Evolutionary conservation across 2,329 filamentous ascomycete species (phyloP).

Genomic region (Pestalotiopsis sp.): DNA sequence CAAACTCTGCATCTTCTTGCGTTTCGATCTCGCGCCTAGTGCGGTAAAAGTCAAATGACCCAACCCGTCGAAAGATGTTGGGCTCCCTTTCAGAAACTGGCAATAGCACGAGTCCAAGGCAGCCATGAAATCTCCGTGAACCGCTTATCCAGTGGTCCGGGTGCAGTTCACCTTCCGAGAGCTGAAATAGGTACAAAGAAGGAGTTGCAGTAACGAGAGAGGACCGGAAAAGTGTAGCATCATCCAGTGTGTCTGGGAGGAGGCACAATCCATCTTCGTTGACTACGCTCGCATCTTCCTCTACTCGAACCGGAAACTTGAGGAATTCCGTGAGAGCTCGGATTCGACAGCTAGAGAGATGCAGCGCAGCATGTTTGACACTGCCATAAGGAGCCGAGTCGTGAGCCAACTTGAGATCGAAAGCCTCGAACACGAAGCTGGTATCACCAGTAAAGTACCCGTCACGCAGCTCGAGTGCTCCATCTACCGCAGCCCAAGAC

Average conservation of each 20-base stretch:
- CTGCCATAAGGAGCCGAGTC: background rate
- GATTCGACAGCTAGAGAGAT: background rate
- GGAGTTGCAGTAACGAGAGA: background rate
- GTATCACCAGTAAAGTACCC: background rate
- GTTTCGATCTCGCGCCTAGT: background rate
- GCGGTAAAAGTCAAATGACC: background rate
- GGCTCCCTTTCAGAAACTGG: background rate
- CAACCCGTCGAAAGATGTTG: background rate
- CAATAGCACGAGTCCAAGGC: background rate
- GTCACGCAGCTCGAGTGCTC: conserved; percentile 9
- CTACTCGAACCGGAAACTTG: background rate
- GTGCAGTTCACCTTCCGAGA: background rate
- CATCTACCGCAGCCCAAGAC: conserved; percentile 23
- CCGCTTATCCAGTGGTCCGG: background rate
- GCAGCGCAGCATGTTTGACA: background rate
- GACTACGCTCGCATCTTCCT: background rate
- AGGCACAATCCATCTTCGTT: background rate
- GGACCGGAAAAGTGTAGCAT: background rate
- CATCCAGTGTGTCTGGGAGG: background rate
- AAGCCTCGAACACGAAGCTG: background rate
- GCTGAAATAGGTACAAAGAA: background rate
- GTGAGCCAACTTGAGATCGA: background rate
- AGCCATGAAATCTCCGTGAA: background rate
- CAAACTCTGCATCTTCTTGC: background rate
- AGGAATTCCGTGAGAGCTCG: background rate